These are phyloP conservation scores for Chlorella sp. DNA, from an alignment of 139 green algal genomes.

Conservation along the genomic window DNA sequence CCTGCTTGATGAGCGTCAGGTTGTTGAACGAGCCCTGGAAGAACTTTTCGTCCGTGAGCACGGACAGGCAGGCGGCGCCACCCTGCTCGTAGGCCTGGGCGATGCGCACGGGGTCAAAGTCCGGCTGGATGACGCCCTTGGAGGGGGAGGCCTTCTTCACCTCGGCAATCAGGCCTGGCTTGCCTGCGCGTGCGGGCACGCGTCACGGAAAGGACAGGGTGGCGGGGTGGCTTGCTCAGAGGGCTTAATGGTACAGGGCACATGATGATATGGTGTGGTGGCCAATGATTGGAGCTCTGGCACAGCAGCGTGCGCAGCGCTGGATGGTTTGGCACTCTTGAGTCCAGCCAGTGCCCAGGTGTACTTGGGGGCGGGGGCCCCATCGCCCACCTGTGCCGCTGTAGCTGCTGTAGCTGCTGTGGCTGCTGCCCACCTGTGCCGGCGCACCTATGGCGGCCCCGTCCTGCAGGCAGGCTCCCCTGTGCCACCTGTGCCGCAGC, in stretches of 20 bases:
- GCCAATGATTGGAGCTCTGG: neutral
- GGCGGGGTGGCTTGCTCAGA: neutral
- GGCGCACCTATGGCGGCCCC: no score
- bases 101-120: conserved; percentile 92
- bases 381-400: no score
- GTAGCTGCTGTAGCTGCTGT: no score
- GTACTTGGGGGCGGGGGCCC: neutral
- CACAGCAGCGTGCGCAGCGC: neutral
- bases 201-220: neutral
- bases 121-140: conserved; percentile 89
- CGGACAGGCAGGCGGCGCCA: conserved; percentile 90
- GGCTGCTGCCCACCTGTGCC: no score
- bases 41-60: conserved; percentile 95
- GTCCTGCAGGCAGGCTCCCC: no score
- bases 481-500: no score
- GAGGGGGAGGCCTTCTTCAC: conserved; percentile 97
- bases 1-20: conserved; percentile 58
- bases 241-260: neutral
- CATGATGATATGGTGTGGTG: neutral
- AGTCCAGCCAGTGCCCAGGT: neutral
- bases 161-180: conserved; percentile 94
- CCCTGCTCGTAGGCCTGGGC: conserved; percentile 85
- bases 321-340: neutral
- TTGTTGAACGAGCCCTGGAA: conserved; percentile 85
- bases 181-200: conserved; percentile 34